phyloP scores from a whole-genome alignment of 2,329 filamentous ascomycete species.

The Cryphonectria japonica region DNA sequence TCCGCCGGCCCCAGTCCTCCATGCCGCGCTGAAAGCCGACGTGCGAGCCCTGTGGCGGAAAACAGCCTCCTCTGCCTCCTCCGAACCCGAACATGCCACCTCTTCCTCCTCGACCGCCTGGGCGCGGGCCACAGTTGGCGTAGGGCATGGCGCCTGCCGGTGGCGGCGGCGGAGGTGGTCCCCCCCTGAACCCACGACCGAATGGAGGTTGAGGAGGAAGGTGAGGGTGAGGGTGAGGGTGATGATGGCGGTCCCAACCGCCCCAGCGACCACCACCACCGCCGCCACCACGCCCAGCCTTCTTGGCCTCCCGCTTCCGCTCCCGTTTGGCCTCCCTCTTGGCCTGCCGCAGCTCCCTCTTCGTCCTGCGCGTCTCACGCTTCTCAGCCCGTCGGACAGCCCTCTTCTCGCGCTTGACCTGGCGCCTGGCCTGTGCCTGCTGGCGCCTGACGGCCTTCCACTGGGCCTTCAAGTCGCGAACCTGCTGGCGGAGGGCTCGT shows the following conservation, averaged over 20 bases:
- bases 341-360: slow-evolving; percentile 37
- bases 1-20: slow-evolving; percentile 20
- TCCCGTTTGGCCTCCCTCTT: slow-evolving; percentile 39
- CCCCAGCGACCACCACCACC: slow-evolving; percentile 1
- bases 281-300: neutral
- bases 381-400: slow-evolving; percentile 37
- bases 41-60: slow-evolving; percentile 4
- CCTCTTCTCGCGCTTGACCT: slow-evolving; percentile 40
- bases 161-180: neutral
- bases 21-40: slow-evolving; percentile 14
- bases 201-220: neutral
- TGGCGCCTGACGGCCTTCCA: slow-evolving; percentile 48
- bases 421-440: slow-evolving; percentile 39
- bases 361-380: slow-evolving; percentile 38
- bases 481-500: slow-evolving; percentile 45
- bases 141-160: no score
- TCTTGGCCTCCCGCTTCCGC: slow-evolving; percentile 32
- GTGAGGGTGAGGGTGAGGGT: neutral
- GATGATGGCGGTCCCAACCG: slow-evolving; percentile 1
- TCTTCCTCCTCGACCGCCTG: slow-evolving; percentile 15
- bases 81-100: slow-evolving; percentile 15
- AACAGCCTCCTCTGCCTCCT: slow-evolving; percentile 12
- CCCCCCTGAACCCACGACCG: neutral
- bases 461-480: slow-evolving; percentile 48
- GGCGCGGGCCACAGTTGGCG: neutral